Evolutionary conservation across 2,329 filamentous ascomycete genomes (phyloP), one percentile per base, ranked within the genome.

Genomic region (Cercospora zeina): DNA sequence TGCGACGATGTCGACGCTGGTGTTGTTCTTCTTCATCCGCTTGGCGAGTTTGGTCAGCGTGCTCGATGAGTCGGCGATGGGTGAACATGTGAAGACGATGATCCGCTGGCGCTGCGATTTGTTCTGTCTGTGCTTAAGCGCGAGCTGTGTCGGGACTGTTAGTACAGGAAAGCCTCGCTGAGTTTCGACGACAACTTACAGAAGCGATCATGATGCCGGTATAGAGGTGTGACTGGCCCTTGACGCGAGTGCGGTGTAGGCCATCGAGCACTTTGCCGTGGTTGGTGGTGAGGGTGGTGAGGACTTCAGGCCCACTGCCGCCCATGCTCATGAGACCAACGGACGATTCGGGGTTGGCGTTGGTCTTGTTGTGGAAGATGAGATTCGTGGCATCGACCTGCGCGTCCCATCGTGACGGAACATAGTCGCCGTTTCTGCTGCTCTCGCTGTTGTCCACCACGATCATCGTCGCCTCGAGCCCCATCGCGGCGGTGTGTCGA

Each of bases 301-400:
- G 86, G 67, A 99, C 93, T 80, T 97, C 93, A 54, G 95, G 95
- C n/a, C 92, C 93, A 75, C 57, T 64, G 73, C 93, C 95, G 67
- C 91, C 95, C 93, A 97, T 97, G 79, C 91, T 96, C 93, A 99
- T 97, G 67, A 99, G 82, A 57, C 96, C 95, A 68, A 99, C 95
- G 10, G 93, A 96, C 7, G 93, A 97, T 80, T 99, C 95, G 33
- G 95, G 92, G 77, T 99, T 97, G 70, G 89, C 89, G 79, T 92
- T 89, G 70, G 93, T 96, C 78, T 99, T 96, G 74, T 89, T 91
- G 75, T 93, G 91, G 82, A 97, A 97, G 73, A 97, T 89, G 73
- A 97, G 88, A 78, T 90, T 95, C 73, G 96, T 91, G 61, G 93
- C 93, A 78, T 99, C 95, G 71, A 91, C 85, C 83, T 99, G 95